phyloP scores from a whole-genome alignment of 371 early-diverging fungal genomes.

The Rhizopus stolonifer region DNA sequence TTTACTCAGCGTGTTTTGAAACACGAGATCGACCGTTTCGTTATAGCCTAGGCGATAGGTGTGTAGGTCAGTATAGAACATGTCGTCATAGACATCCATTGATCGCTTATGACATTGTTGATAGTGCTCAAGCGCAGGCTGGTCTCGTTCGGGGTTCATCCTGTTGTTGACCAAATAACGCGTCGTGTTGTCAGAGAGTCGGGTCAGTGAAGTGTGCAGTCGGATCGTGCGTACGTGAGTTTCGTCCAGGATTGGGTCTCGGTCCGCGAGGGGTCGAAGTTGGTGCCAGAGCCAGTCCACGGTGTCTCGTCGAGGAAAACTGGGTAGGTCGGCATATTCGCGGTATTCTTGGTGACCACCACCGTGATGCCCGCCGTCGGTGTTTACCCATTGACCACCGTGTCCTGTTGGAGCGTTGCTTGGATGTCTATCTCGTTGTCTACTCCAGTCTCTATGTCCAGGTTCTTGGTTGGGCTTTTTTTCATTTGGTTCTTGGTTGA shows the following conservation, averaged over 20 bases:
- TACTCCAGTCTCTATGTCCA: not conserved
- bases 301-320: conserved; percentile 17
- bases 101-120: not conserved
- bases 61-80: conserved; percentile 14
- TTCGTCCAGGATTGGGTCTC: conserved; percentile 21
- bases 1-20: conserved; percentile 27
- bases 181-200: conserved; percentile 20
- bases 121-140: conserved; percentile 3
- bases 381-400: not conserved
- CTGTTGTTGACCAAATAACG: conserved; percentile 38
- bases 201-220: conserved; percentile 13
- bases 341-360: not conserved
- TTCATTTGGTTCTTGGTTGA: no score
- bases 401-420: not conserved
- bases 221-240: conserved; percentile 26
- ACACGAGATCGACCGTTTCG: conserved; percentile 40
- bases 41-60: conserved; percentile 29
- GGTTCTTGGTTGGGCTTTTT: not conserved
- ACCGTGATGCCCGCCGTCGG: not conserved
- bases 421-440: not conserved
- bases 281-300: conserved; percentile 23
- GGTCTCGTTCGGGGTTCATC: not conserved
- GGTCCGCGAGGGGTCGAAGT: conserved; percentile 7
- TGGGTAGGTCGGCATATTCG: conserved; percentile 16
- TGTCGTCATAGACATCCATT: conserved; percentile 5